Conservation (phyloP, 805 yeast genomes). For the Kuraishia piskuri region DNA sequence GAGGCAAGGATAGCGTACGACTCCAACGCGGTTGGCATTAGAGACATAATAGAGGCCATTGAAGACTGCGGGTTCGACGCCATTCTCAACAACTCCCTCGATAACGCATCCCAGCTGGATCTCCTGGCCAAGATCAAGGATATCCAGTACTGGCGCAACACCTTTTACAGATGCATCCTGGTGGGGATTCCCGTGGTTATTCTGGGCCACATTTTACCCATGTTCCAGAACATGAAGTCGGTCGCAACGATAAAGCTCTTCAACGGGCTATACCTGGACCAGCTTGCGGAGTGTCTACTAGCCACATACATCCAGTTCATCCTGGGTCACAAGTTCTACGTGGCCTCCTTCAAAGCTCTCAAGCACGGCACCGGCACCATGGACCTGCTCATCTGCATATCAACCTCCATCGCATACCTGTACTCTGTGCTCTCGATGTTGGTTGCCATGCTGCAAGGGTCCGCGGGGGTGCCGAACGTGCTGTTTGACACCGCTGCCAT, state of each 20-base stretch:
- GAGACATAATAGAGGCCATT: constrained; percentile 50
- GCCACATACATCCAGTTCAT: constrained; percentile 54
- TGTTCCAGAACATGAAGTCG: constrained; percentile 15
- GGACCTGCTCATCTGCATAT: constrained; percentile 84
- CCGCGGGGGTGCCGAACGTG: constrained; percentile 48
- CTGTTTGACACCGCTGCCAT: constrained; percentile 83
- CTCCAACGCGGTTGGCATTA: constrained; percentile 45
- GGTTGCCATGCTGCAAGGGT: constrained; percentile 34
- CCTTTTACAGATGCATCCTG: constrained; percentile 39
- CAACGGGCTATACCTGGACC: constrained; percentile 58
- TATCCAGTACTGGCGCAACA: constrained; percentile 58
- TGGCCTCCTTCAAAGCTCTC: constrained; percentile 56
- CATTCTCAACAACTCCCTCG: constrained; percentile 34
- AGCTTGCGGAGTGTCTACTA: constrained; percentile 49
- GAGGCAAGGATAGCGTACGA: constrained; percentile 47
- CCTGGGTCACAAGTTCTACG: constrained; percentile 62
- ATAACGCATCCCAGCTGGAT: constrained; percentile 60
- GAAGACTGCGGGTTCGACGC: constrained; percentile 49
- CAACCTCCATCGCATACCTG: constrained; percentile 69
- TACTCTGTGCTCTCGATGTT: constrained; percentile 65
- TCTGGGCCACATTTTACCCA: constrained; percentile 41
- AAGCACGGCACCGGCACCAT: constrained; percentile 71
- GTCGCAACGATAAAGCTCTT: constrained; percentile 12
- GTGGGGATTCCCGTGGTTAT: constrained; percentile 57
- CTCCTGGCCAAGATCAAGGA: constrained; percentile 65